Evolutionary conservation across 2,329 filamentous ascomycete genomes (phyloP).

Genomic region (Talaromyces sp.): DNA sequence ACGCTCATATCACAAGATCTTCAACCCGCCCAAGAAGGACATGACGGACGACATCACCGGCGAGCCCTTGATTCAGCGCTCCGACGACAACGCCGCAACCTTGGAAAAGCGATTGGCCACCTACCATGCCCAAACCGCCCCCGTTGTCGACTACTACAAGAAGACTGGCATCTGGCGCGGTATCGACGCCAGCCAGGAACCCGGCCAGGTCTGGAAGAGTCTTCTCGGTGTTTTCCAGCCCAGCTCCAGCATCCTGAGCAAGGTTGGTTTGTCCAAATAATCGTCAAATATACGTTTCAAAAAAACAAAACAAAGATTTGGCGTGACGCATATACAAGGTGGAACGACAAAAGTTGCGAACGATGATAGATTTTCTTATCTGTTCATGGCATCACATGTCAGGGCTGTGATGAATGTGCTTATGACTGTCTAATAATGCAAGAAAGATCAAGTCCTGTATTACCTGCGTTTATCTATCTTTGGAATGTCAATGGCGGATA

Average conservation of each 20-base stretch:
- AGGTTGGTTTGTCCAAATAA: constrained; percentile 55
- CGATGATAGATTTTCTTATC: constrained; percentile 1
- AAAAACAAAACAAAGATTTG: too few relatives aligned
- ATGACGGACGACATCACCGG: constrained; percentile 98
- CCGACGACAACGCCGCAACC: constrained; percentile 93
- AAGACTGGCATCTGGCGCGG: constrained; percentile 95
- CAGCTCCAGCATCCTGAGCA: constrained; percentile 47
- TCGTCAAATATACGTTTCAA: not conserved
- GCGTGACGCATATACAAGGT: not conserved
- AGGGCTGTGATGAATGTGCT: constrained; percentile 15
- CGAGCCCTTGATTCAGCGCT: constrained; percentile 92
- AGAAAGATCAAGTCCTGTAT: constrained; percentile 15
- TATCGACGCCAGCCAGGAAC: constrained; percentile 93
- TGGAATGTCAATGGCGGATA: constrained; percentile 17
- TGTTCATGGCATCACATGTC: constrained; percentile 7
- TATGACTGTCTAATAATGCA: constrained; percentile 20
- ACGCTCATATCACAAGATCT: constrained; percentile 95
- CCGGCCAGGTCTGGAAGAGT: constrained; percentile 91
- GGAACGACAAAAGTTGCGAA: constrained; percentile 3
- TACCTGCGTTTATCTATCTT: constrained; percentile 14
- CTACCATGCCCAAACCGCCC: constrained; percentile 90
- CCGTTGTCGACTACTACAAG: constrained; percentile 95
- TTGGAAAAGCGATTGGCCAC: constrained; percentile 91
- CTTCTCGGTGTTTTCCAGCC: constrained; percentile 72
- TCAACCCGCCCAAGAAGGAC: constrained; percentile 90